These are phyloP conservation scores for Ophiostoma montium DNA, from an alignment of 2,329 filamentous ascomycete genomes.

Conservation along the genomic window DNA sequence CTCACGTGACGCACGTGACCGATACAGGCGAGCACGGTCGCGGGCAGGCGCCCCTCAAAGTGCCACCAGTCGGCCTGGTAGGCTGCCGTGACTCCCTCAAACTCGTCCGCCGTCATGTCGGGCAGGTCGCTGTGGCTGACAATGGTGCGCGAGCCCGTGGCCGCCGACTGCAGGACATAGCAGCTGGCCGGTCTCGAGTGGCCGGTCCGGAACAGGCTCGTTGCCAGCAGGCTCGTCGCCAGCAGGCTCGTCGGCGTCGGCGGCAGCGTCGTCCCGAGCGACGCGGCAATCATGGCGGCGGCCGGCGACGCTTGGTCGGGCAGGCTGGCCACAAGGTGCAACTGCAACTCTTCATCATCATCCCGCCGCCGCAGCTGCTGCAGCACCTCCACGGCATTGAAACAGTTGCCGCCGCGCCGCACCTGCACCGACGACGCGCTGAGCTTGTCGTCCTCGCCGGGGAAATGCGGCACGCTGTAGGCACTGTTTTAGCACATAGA, in stretches of 20 bases:
- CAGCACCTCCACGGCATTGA: slow-evolving; percentile 58
- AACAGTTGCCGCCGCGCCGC: slow-evolving; percentile 58
- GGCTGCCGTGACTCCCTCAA: slow-evolving; percentile 27
- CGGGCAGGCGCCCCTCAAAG: slow-evolving; percentile 58
- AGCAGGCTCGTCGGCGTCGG: slow-evolving; percentile 9
- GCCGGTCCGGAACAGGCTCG: slow-evolving; percentile 44
- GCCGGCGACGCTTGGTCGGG: slow-evolving; percentile 38
- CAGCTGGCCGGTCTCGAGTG: slow-evolving; percentile 47
- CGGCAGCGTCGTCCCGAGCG: slow-evolving; percentile 7
- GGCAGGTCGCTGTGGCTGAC: slow-evolving; percentile 55
- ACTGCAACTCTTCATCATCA: slow-evolving; percentile 14
- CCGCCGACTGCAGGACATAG: slow-evolving; percentile 51
- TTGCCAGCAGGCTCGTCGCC: slow-evolving; percentile 29
- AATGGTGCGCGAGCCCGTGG: slow-evolving; percentile 49
- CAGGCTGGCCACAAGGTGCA: slow-evolving; percentile 37
- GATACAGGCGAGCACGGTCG: slow-evolving; percentile 46
- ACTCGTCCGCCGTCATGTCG: slow-evolving; percentile 53
- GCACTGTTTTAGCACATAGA: not conserved
- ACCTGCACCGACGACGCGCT: slow-evolving; percentile 44
- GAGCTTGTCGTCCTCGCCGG: slow-evolving; percentile 57
- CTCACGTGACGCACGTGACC: slow-evolving; percentile 32
- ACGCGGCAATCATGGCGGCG: slow-evolving; percentile 32
- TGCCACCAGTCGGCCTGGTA: slow-evolving; percentile 46
- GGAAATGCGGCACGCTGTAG: slow-evolving; percentile 48
- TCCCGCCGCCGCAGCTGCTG: slow-evolving; percentile 35